A percentile compares a stretch with the other conserved stretches of the same genome.
phyloP scores from a whole-genome alignment of 2,329 filamentous ascomycete genomes.

The Venturiaceae sp. region DNA sequence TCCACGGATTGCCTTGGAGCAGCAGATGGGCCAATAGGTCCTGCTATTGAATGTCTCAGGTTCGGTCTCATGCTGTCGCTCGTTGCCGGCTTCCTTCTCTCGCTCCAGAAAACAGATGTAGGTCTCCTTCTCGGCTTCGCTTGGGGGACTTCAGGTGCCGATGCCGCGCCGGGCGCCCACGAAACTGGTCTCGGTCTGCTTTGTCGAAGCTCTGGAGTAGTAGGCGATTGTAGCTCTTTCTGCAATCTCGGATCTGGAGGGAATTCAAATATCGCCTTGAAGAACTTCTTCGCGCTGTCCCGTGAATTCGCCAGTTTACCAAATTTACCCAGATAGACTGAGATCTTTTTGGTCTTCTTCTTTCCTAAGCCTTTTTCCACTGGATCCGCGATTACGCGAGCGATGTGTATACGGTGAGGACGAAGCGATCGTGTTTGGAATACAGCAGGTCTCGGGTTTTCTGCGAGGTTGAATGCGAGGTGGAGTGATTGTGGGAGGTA shows the following conservation, averaged over 20 bases:
- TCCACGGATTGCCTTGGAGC: conserved; percentile 25
- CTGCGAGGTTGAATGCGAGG: not conserved
- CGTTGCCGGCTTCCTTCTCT: not conserved
- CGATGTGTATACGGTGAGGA: conserved; percentile 48
- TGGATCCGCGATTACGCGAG: conserved; percentile 28
- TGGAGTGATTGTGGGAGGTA: conserved; percentile 7
- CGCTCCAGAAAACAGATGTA: conserved; percentile 1
- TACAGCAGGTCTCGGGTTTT: conserved; percentile 12
- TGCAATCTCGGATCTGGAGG: not conserved
- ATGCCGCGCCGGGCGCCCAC: conserved; percentile 2
- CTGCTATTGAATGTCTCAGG: conserved; percentile 28
- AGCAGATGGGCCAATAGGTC: conserved; percentile 21
- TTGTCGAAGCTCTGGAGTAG: not conserved
- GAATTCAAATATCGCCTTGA: conserved; percentile 32
- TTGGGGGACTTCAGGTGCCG: not conserved
- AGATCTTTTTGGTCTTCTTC: conserved; percentile 22
- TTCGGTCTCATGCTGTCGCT: conserved; percentile 25
- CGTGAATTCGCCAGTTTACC: conserved; percentile 41
- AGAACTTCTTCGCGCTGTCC: conserved; percentile 39
- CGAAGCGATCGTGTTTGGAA: conserved; percentile 42
- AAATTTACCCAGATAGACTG: conserved; percentile 19
- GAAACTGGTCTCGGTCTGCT: not conserved
- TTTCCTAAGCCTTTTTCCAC: not conserved
- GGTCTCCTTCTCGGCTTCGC: not conserved
- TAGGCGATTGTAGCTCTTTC: not conserved